Evolutionary conservation across 2,329 filamentous ascomycete genomes (phyloP), one percentile per base, ranked within the genome.

Genomic region (Aspergillus pseudoglaucus): DNA sequence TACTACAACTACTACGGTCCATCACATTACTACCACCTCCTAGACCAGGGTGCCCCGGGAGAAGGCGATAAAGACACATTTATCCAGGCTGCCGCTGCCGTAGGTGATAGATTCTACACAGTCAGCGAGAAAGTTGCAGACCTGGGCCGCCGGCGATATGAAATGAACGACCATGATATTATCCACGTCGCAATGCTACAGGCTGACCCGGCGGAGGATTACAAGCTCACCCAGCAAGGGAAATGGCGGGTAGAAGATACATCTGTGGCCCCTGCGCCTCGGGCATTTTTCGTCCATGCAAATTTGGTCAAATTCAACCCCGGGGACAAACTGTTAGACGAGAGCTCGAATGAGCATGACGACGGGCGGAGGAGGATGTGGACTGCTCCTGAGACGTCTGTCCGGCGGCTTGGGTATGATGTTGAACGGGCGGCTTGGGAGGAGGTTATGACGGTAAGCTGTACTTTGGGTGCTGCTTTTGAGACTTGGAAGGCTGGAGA

Each of bases 1-100:
- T 69, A 68, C 38, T 69, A 65, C 47, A 65, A 65, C 32, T 65
- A 56, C 47, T 59, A 65, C 47, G 51, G 56, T 9, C 56, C 58
- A 23, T 51, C 61, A 17, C 53, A 63, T 44, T 57, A 62, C 35
- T 64, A 62, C 46, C 35, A 56, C 0, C 53, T 69, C 0, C 54
- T 68, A 1, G 50, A 56, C 7, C 66, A 69, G 46, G 62, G 58
- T 23, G 61, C 57, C 7, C 56, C 58, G 2, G 61, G 59, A 3
- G 46, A 53, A 47, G 56, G 61, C 17, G 61, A 63, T 42, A 64
- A 64, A 44, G 62, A 64, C 23, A 62, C 61, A 8, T 64, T 63
- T 42, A 44, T 63, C 8, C 53, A 57, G 2, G 62, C 62, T 0
- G 62, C 61, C 18, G 45, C 50, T 1, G 62, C 58, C 6, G 40